phyloP scores from a whole-genome alignment of 805 yeast species.

The Kodamaea hsintzibuensis region DNA sequence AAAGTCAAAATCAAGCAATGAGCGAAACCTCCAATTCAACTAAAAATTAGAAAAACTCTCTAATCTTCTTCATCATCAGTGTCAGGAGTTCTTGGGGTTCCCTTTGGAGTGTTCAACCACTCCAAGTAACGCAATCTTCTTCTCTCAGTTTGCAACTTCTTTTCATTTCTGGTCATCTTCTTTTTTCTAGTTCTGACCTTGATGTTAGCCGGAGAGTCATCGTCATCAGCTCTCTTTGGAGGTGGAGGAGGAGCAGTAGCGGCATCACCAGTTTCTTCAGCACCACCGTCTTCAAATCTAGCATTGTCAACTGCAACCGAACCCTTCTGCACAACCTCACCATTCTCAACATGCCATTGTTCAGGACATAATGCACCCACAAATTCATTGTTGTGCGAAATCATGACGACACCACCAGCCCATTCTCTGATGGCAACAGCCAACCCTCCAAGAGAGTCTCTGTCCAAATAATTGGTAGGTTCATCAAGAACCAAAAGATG shows the following conservation, averaged over 20 bases:
- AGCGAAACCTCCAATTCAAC: not conserved
- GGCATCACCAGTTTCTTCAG: constrained; percentile 46
- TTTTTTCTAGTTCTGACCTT: constrained; percentile 91
- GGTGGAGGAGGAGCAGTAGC: constrained; percentile 48
- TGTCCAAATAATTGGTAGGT: constrained; percentile 97
- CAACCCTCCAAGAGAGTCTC: constrained; percentile 96
- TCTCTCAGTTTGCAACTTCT: constrained; percentile 88
- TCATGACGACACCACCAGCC: constrained; percentile 98
- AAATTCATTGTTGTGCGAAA: constrained; percentile 95
- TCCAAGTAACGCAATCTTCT: constrained; percentile 91
- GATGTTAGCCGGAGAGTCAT: constrained; percentile 94
- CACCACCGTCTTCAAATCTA: constrained; percentile 80
- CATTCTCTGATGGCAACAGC: constrained; percentile 98
- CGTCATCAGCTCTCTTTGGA: constrained; percentile 57
- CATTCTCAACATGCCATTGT: constrained; percentile 96
- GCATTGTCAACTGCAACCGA: constrained; percentile 69
- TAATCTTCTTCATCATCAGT: constrained; percentile 84
- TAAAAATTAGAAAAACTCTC: not conserved
- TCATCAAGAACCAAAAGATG: constrained; percentile 94
- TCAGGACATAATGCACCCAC: constrained; percentile 98
- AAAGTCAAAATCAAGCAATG: not conserved
- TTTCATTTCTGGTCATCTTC: constrained; percentile 96
- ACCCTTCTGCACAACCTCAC: constrained; percentile 84
- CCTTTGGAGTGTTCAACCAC: constrained; percentile 96
- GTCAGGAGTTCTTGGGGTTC: constrained; percentile 92